Conservation (phyloP, 495 filamentous ascomycete genomes). For the Clavariopsis aquatica region DNA sequence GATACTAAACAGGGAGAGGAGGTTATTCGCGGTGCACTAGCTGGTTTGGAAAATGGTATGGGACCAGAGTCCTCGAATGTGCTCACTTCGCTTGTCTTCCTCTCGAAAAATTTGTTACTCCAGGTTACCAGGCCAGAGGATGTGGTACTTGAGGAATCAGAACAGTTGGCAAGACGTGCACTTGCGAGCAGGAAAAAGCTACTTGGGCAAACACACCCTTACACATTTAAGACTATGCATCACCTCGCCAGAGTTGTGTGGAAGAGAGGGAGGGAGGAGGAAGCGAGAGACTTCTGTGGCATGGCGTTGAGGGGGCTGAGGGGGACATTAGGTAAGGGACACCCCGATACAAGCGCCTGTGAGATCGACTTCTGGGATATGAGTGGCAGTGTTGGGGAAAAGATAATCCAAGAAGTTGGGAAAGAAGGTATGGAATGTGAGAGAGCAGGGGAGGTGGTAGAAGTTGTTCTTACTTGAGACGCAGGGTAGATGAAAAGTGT, state of each 20-base stretch:
- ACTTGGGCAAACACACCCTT: conserved; percentile 13
- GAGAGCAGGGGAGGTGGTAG: background rate
- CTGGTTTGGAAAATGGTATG: conserved; percentile 2
- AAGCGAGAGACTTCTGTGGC: background rate
- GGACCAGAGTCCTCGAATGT: conserved; percentile 6
- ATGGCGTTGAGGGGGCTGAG: conserved; percentile 9
- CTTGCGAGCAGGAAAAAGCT: conserved; percentile 9
- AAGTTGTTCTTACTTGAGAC: conserved; percentile 1
- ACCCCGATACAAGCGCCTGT: conserved; percentile 9
- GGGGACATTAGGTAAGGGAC: conserved; percentile 1
- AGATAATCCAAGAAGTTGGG: background rate
- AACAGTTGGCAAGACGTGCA: conserved; percentile 9
- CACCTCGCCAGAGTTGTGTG: conserved; percentile 6
- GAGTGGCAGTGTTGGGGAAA: background rate
- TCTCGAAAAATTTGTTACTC: conserved; percentile 14
- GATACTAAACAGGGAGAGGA: conserved; percentile 8
- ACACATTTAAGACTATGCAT: conserved; percentile 18
- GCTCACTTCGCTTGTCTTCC: conserved; percentile 11
- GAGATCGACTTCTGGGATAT: conserved; percentile 12
- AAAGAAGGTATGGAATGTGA: background rate
- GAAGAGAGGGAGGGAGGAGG: conserved; percentile 15
- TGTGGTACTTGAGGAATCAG: conserved; percentile 5
- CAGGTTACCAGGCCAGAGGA: conserved; percentile 13
- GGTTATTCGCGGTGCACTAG: conserved; percentile 9
- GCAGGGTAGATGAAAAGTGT: background rate